Conservation (phyloP, 1,139 yeast genomes). For the Yamadazyma pseudoaaseri region DNA sequence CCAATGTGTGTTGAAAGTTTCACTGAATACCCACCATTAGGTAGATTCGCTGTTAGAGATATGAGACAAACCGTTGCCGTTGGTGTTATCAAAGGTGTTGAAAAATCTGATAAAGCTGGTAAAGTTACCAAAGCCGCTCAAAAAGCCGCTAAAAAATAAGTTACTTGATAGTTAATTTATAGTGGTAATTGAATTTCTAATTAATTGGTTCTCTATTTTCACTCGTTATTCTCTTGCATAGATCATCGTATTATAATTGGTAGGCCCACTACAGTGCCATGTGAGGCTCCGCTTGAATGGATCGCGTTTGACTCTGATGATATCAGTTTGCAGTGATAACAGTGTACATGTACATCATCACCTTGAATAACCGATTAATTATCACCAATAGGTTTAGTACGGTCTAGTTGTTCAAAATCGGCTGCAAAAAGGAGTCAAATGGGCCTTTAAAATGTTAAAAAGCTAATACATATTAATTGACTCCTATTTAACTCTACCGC, state of each 20-base stretch:
- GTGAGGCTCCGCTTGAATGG: no score
- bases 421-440: no score
- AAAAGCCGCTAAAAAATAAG: constrained; percentile 89
- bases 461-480: no score
- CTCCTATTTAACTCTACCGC: constrained; percentile 1
- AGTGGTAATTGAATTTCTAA: constrained; percentile 1
- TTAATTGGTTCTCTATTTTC: neutral
- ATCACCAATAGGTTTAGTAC: no score
- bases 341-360: no score
- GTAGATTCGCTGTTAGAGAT: constrained; percentile 99
- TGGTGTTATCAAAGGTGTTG: constrained; percentile 99
- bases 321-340: no score
- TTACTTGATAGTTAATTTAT: constrained; percentile 2
- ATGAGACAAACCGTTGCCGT: constrained; percentile 99
- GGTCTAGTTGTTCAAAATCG: no score
- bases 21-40: constrained; percentile 98
- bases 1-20: constrained; percentile 97
- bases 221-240: neutral
- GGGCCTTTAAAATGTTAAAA: no score
- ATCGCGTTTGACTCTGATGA: no score
- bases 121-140: constrained; percentile 99
- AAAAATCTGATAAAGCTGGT: constrained; percentile 91
- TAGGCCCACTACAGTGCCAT: neutral
- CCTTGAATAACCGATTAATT: no score
- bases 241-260: neutral